Evolutionary conservation across 495 filamentous ascomycete genomes (phyloP).

Genomic region (Echria macrotheca): DNA sequence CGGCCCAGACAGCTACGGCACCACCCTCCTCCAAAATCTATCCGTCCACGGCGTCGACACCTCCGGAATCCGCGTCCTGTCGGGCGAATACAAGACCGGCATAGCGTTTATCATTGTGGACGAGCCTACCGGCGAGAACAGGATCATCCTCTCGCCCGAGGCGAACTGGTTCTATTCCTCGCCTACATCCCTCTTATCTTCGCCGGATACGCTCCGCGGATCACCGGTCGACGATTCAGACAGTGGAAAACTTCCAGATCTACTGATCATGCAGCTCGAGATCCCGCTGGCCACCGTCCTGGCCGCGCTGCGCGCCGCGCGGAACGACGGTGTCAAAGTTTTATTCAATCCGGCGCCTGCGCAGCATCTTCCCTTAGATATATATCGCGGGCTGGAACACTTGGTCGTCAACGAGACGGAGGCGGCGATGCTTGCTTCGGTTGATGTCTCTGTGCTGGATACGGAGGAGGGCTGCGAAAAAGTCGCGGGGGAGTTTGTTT

Average conservation of each 20-base stretch:
- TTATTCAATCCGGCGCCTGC: conserved; percentile 86
- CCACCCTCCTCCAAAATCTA: conserved; percentile 46
- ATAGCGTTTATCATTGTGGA: conserved; percentile 82
- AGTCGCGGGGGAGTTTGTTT: conserved; percentile 55
- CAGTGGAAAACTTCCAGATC: conserved; percentile 43
- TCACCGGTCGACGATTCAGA: no score
- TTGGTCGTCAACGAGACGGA: conserved; percentile 91
- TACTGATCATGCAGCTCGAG: conserved; percentile 86
- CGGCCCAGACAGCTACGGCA: conserved; percentile 62
- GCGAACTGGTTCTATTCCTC: conserved; percentile 66
- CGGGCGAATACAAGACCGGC: conserved; percentile 59
- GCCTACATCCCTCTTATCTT: no score
- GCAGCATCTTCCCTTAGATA: conserved; percentile 58
- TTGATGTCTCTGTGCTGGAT: conserved; percentile 44
- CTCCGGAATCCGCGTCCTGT: conserved; percentile 43
- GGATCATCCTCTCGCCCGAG: conserved; percentile 74
- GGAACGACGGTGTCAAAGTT: conserved; percentile 48
- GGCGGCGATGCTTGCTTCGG: conserved; percentile 62
- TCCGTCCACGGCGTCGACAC: conserved; percentile 58
- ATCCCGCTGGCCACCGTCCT: conserved; percentile 70
- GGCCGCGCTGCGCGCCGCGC: conserved; percentile 53
- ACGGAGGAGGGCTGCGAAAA: conserved; percentile 35
- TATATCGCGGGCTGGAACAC: conserved; percentile 65
- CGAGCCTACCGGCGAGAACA: conserved; percentile 70
- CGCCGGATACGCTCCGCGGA: no score